Base-by-base conservation (phyloP, 805 yeast genomes). In the Kluyveromyces wickerhamii region DNA sequence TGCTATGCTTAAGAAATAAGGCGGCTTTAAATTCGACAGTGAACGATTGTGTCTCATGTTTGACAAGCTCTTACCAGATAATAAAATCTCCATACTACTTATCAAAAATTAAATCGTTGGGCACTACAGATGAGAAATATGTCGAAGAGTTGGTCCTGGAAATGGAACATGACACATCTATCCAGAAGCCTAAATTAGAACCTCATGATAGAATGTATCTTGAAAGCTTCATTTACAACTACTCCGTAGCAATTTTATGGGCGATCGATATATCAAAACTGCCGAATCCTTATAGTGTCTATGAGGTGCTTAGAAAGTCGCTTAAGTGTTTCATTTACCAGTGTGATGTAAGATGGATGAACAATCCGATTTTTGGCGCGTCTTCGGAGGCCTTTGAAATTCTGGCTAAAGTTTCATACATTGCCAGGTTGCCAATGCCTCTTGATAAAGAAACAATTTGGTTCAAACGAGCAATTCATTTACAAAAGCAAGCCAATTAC, bases 151-250 rank as follows among this genome's bases (percentile, higher is more conserved):
- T 21, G 15, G 16, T 29, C 26, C 26, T 29, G 21, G 26, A 29
- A 17, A 29, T 21, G 26, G 26, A 20, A 19, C 29, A 26, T 7
- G 16, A 26, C 17, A 14, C 29, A 13, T 14, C 29, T 5, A 26
- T 9, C 9, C 26, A 29, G n/a, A 29, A 12, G 11, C 33, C 17
- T 4, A n/a, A n/a, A 21, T 14, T 34, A 29, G 44, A 25, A 46
- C 51, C 34, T 28, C 44, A 29, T 25, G 65, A 62, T 37, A 48
- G 66, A 29, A 63, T 65, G 42, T 53, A 65, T 26, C 35, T 64
- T 16, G 74, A 68, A 32, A 65, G 69, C 24, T 68, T 65, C 36
- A 42, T 66, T 4, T 65, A 61, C 47, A 65, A 62, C 36, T 67
- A 62, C 39, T 51, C 66, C 6, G 52, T 62, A 7, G 50, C 60